Base-by-base conservation (phyloP, 179 eudicot species). In the Silene vulgaris region DNA sequence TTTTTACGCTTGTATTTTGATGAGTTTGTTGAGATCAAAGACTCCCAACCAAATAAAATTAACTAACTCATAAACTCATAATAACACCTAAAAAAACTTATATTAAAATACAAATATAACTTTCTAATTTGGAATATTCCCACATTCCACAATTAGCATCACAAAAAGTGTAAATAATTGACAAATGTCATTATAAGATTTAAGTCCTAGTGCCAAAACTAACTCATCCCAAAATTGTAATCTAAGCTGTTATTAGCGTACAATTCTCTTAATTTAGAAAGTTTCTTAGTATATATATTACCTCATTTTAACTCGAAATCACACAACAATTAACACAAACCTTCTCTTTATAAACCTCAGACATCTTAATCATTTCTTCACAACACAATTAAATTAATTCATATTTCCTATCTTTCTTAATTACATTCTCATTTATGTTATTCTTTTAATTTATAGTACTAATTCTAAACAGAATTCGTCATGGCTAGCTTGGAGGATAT, bases 401-500 rank as follows among this genome's bases (percentile, higher is more conserved):
- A 64, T 5, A 50, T 3, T 5, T 57, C 35, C 59, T 29, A 5
- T 75, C 52, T 50, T 40, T 17, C 35, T 67, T 21, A 8, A 8
- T 35, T 56, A 56, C 20, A 7, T 23, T 12, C 32, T 3, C 9
- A n/a, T 66, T 14, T 23, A 9, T 19, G 3, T 45, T n/a, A n/a
- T 19, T 40, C 32, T 1, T 1, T 52, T 26, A 23, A 28, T 71
- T 23, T 14, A 7, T 54, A 6, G 19, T 13, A 6, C 19, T 54
- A 48, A 21, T 60, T 50, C n/a, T 40, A 23, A 52, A 4, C 11
- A 9, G 13, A 5, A 8, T 12, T 11, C 5, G 45, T 74, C 61
- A 67, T 48, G 80, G 21, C 77, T 52, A 77, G 81, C 32, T 80
- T 84, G 82, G 81, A 86, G 57, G 86, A 77, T 29, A 80, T 90